Conservation (phyloP, 805 yeast species). For the Wickerhamomyces strasburgensis region DNA sequence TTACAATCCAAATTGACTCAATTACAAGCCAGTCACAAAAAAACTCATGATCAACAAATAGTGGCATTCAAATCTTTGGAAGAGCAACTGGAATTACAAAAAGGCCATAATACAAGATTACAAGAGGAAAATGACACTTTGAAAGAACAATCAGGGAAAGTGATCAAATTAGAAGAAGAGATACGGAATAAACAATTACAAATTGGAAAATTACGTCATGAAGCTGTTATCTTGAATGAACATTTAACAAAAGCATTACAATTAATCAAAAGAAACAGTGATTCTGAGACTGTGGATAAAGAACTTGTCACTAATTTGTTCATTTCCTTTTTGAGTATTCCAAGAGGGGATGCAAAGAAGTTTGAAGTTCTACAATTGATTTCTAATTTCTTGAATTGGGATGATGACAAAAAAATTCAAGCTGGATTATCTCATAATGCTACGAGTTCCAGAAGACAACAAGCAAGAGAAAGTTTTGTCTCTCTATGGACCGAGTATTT, state of each 20-base stretch:
- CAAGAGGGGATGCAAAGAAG: conserved; percentile 91
- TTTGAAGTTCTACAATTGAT: conserved; percentile 87
- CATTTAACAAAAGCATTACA: conserved; percentile 91
- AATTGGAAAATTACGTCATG: conserved; percentile 90
- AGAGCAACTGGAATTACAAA: conserved; percentile 27
- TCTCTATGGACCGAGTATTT: conserved; percentile 76
- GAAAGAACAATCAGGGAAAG: conserved; percentile 20
- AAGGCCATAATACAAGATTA: conserved; percentile 22
- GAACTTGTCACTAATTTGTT: conserved; percentile 84
- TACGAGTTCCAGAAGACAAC: conserved; percentile 19
- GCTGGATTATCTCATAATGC: conserved; percentile 58
- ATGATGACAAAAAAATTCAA: conserved; percentile 66
- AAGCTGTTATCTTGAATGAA: conserved; percentile 88
- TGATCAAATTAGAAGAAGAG: conserved; percentile 43
- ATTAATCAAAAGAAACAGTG: conserved; percentile 72
- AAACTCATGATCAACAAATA: conserved; percentile 4
- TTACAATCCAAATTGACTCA: conserved; percentile 1
- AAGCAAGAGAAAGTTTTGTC: conserved; percentile 48
- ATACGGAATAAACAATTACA: conserved; percentile 67
- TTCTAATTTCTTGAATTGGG: conserved; percentile 84
- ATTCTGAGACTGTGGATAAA: conserved; percentile 75
- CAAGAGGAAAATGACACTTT: conserved; percentile 22
- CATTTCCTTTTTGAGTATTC: conserved; percentile 78
- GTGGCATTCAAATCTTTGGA: conserved; percentile 9
- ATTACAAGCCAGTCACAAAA: conserved; percentile 5